A percentile compares a stretch with the other conserved stretches of the same genome.
These are phyloP conservation scores for Hypsizygus ulmarius DNA, from an alignment of 1,284 basidiomycete genomes.

Conservation along the genomic window DNA sequence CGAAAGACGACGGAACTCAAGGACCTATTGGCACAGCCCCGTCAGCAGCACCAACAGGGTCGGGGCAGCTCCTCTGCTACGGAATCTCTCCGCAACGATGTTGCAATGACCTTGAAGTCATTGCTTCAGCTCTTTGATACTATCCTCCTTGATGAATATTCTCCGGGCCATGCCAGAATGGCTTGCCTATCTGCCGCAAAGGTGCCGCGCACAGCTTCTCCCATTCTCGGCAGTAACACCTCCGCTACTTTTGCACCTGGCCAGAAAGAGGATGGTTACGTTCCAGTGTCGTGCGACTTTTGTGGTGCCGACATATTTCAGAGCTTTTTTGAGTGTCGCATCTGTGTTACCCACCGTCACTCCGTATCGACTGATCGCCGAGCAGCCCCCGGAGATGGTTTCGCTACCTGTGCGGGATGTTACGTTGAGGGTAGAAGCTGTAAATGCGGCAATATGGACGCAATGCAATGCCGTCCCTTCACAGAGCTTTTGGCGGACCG, in stretches of 20 bases:
- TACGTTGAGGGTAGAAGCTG: constrained; percentile 73
- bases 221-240: neutral
- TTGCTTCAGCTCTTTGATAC: constrained; percentile 55
- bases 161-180: constrained; percentile 32
- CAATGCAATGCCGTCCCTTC: constrained; percentile 51
- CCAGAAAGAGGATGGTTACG: constrained; percentile 18
- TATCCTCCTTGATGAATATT: constrained; percentile 57
- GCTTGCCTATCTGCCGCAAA: constrained; percentile 12
- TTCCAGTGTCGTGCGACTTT: constrained; percentile 61
- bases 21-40: constrained; percentile 1
- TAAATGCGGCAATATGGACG: constrained; percentile 53
- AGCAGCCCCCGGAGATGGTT: constrained; percentile 36
- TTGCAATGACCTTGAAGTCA: constrained; percentile 13
- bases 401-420: constrained; percentile 64
- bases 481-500: constrained; percentile 31
- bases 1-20: constrained; percentile 33
- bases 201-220: constrained; percentile 1
- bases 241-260: constrained; percentile 14
- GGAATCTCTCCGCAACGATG: constrained; percentile 20
- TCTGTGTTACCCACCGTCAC: constrained; percentile 32
- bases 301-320: constrained; percentile 77
- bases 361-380: neutral
- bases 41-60: neutral
- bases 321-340: constrained; percentile 67
- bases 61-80: constrained; percentile 11